Conservation (phyloP, 306 rosid species). For the Cyamopsis tetragonoloba region DNA sequence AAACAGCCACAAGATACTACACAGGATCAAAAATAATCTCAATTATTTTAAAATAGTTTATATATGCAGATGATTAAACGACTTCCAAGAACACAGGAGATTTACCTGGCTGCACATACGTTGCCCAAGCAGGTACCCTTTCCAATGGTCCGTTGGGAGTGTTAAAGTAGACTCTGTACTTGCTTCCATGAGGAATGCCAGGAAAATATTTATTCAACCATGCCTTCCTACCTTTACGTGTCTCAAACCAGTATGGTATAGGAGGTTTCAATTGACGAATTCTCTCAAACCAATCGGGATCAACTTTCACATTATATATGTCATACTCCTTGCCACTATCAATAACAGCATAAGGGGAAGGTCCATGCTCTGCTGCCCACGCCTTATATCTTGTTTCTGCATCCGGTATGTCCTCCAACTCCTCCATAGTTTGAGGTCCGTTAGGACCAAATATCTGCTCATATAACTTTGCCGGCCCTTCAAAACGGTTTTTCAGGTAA, state of each 20-base stretch:
- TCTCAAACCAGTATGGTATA: constrained; percentile 80
- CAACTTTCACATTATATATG: constrained; percentile 57
- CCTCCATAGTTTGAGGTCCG: constrained; percentile 89
- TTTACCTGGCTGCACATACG: constrained; percentile 93
- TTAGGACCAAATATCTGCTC: constrained; percentile 96
- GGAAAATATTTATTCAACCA: constrained; percentile 89
- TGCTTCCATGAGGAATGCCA: constrained; percentile 87
- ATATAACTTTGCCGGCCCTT: constrained; percentile 77
- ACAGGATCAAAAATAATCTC: not conserved
- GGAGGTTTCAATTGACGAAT: constrained; percentile 69
- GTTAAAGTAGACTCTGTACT: constrained; percentile 92
- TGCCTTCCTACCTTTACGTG: constrained; percentile 92
- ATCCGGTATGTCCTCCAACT: constrained; percentile 74
- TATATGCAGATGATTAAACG: constrained; percentile 3
- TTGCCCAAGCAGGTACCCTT: constrained; percentile 98
- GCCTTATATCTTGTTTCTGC: constrained; percentile 86
- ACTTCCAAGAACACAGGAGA: constrained; percentile 16
- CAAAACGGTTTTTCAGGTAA: constrained; percentile 64
- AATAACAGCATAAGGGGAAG: constrained; percentile 63
- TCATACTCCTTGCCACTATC: constrained; percentile 85
- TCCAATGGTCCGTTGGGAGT: constrained; percentile 90
- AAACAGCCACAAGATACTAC: not conserved
- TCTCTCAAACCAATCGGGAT: constrained; percentile 65
- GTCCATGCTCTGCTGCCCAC: constrained; percentile 71
- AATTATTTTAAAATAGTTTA: constrained; percentile 7